Conservation (phyloP, 179 eudicot species). For the Patellifolia procumbens region DNA sequence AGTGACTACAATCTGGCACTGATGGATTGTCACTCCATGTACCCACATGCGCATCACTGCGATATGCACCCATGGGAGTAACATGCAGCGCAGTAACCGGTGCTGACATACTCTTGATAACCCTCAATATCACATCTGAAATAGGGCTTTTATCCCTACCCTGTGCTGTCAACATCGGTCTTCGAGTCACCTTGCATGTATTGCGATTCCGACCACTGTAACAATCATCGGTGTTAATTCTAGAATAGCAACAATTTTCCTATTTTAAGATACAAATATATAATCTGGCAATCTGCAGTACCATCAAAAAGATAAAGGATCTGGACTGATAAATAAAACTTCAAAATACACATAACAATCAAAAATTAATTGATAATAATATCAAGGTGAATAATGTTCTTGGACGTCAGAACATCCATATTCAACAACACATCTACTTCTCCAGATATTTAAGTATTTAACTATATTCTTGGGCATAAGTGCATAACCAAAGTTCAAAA, state of each 20-base stretch:
- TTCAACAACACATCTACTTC: background rate
- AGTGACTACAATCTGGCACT: conserved; percentile 49
- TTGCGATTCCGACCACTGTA: conserved; percentile 41
- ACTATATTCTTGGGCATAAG: background rate
- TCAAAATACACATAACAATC: background rate
- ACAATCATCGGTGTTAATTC: conserved; percentile 3
- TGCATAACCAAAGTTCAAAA: background rate
- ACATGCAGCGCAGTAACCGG: conserved; percentile 47
- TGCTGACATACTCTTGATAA: conserved; percentile 41
- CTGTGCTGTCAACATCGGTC: conserved; percentile 41
- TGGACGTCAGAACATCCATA: background rate
- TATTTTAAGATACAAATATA: background rate
- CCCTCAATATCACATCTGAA: conserved; percentile 41
- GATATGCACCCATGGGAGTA: conserved; percentile 51
- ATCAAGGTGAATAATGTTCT: background rate
- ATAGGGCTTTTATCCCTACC: conserved; percentile 41
- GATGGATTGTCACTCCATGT: conserved; percentile 43
- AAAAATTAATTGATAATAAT: background rate
- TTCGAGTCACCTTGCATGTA: conserved; percentile 43
- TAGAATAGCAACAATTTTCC: background rate
- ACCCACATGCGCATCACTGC: conserved; percentile 56
- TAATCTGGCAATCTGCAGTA: background rate
- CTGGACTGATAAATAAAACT: background rate
- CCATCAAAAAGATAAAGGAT: background rate
- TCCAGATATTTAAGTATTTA: background rate